phyloP scores from a whole-genome alignment of 192 early-diverging fungal species.

The Backusella parvicylindrica region DNA sequence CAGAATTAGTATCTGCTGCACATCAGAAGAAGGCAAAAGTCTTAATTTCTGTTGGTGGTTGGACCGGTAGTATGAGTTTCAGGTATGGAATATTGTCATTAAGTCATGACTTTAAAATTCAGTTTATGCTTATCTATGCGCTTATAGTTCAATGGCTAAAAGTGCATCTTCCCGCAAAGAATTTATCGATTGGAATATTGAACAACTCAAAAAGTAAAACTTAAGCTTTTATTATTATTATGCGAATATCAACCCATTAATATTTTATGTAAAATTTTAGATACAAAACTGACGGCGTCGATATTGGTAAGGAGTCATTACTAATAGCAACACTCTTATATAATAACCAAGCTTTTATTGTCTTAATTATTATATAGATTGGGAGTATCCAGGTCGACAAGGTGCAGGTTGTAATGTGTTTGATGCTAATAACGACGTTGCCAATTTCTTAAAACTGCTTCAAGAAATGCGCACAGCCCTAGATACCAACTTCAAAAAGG shows the following conservation, averaged over 20 bases:
- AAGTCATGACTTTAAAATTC: not conserved
- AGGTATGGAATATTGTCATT: conserved; percentile 4
- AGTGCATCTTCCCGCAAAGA: conserved; percentile 33
- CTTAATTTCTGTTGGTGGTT: conserved; percentile 66
- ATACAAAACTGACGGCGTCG: conserved; percentile 66
- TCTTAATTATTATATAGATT: conserved; percentile 9
- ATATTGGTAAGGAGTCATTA: conserved; percentile 48
- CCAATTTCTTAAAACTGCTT: conserved; percentile 59
- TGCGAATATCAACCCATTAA: not conserved
- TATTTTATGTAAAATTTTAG: not conserved
- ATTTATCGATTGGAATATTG: conserved; percentile 49
- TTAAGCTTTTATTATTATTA: not conserved
- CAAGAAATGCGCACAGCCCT: conserved; percentile 52
- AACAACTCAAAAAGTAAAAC: conserved; percentile 39
- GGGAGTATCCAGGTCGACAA: conserved; percentile 68
- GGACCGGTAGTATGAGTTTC: conserved; percentile 54
- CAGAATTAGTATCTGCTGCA: conserved; percentile 41
- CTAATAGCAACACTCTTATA: not conserved
- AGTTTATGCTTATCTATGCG: not conserved
- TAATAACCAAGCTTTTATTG: not conserved
- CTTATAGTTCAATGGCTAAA: conserved; percentile 53
- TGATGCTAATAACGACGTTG: conserved; percentile 53
- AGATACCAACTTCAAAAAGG: conserved; percentile 33
- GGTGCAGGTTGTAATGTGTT: conserved; percentile 58
- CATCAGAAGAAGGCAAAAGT: conserved; percentile 49